phyloP scores from a whole-genome alignment of 208 protist genomes.

The Naegleria fowleri region DNA sequence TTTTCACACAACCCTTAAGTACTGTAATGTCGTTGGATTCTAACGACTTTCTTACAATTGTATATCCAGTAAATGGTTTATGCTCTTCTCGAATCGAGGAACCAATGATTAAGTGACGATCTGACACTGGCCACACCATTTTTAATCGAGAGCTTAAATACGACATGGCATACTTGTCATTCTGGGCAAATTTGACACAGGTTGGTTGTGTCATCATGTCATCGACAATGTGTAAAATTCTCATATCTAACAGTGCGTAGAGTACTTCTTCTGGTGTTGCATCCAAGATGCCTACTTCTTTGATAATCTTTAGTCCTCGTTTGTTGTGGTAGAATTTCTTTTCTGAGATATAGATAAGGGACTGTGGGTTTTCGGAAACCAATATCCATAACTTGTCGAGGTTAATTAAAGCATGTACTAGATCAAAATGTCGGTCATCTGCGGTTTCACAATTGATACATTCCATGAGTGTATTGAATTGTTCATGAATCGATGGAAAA shows the following conservation, averaged over 20 bases:
- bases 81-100: not conserved
- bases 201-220: not conserved
- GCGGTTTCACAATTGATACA: not conserved
- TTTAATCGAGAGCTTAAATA: not conserved
- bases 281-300: not conserved
- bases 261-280: not conserved
- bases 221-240: not conserved
- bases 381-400: not conserved
- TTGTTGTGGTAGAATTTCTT: not conserved
- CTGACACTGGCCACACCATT: not conserved
- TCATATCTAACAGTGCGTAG: not conserved
- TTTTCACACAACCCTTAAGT: not conserved
- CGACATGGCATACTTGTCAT: not conserved
- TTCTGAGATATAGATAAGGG: not conserved
- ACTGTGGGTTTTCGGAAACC: not conserved
- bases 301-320: not conserved
- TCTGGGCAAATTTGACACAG: not conserved
- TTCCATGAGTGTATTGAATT: not conserved
- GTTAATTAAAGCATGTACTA: not conserved
- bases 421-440: not conserved
- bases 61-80: not conserved
- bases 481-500: not conserved
- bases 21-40: not conserved
- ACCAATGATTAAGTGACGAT: not conserved
- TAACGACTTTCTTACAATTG: not conserved